Conservation (phyloP, 2,329 filamentous ascomycete genomes). For the Lecanicillium sp. region DNA sequence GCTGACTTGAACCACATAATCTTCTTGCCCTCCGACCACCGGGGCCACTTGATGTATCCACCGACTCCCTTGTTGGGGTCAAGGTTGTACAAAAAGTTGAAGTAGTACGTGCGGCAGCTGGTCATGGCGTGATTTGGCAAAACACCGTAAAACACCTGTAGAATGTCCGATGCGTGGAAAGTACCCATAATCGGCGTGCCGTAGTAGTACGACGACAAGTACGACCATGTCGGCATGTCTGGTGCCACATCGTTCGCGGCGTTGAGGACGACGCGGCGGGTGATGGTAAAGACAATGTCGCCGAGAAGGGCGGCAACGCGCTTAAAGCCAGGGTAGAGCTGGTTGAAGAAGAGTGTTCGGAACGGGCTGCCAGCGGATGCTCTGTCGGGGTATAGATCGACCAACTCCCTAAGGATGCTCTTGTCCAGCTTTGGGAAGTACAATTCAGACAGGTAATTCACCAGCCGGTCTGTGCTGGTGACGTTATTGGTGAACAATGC, state of each 20-base stretch:
- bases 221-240: constrained; percentile 63
- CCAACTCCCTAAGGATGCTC: constrained; percentile 44
- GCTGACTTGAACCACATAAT: constrained; percentile 39
- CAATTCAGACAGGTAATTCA: constrained; percentile 50
- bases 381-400: constrained; percentile 54
- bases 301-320: constrained; percentile 68
- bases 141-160: constrained; percentile 62
- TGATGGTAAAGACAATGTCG: constrained; percentile 67
- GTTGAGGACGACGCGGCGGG: constrained; percentile 57
- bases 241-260: constrained; percentile 38
- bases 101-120: constrained; percentile 61
- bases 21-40: constrained; percentile 31
- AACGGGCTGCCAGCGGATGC: constrained; percentile 60
- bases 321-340: constrained; percentile 70
- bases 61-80: constrained; percentile 56
- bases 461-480: constrained; percentile 49
- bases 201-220: constrained; percentile 64
- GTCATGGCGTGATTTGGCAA: constrained; percentile 52
- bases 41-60: constrained; percentile 27
- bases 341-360: constrained; percentile 60
- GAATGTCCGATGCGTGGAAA: constrained; percentile 63
- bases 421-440: constrained; percentile 53
- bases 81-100: constrained; percentile 61
- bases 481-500: constrained; percentile 62
- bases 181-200: constrained; percentile 67